Evolutionary conservation across 164 flowering plant species (phyloP).

Genomic region (Tetracentron sinense): DNA sequence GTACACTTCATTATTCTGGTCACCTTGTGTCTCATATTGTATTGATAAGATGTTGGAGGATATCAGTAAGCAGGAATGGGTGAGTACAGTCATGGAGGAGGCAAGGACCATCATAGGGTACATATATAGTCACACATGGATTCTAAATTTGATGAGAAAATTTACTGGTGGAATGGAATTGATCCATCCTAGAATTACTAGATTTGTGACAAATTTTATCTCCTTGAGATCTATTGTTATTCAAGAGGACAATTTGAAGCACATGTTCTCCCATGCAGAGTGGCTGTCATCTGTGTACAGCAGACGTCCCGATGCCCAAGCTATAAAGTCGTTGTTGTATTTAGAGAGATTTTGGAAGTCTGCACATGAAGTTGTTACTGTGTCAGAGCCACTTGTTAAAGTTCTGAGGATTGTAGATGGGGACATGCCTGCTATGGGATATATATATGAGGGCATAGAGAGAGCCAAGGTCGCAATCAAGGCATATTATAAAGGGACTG

Average conservation of each 20-base stretch:
- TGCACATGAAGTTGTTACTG: constrained; percentile 45
- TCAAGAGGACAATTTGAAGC: constrained; percentile 54
- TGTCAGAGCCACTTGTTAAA: constrained; percentile 60
- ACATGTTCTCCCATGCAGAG: constrained; percentile 58
- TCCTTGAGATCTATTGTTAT: constrained; percentile 50
- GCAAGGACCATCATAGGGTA: constrained; percentile 45
- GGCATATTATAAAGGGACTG: constrained; percentile 46
- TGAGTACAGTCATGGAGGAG: constrained; percentile 48
- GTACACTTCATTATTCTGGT: constrained; percentile 59
- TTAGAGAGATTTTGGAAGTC: constrained; percentile 60
- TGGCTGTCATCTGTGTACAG: constrained; percentile 48
- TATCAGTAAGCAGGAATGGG: constrained; percentile 52
- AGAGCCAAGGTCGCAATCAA: constrained; percentile 58
- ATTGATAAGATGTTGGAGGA: constrained; percentile 66
- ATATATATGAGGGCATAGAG: constrained; percentile 67
- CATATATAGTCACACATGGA: constrained; percentile 49
- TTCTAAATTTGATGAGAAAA: constrained; percentile 49
- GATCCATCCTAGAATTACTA: constrained; percentile 42
- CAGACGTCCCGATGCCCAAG: constrained; percentile 47
- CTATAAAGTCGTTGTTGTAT: constrained; percentile 36
- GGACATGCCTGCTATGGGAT: constrained; percentile 76
- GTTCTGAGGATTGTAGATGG: constrained; percentile 61
- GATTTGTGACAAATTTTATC: constrained; percentile 44
- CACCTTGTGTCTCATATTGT: constrained; percentile 74
- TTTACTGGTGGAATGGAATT: constrained; percentile 58